Conservation (phyloP, 2,329 filamentous ascomycete species). For the Chaetomium strumarium region DNA sequence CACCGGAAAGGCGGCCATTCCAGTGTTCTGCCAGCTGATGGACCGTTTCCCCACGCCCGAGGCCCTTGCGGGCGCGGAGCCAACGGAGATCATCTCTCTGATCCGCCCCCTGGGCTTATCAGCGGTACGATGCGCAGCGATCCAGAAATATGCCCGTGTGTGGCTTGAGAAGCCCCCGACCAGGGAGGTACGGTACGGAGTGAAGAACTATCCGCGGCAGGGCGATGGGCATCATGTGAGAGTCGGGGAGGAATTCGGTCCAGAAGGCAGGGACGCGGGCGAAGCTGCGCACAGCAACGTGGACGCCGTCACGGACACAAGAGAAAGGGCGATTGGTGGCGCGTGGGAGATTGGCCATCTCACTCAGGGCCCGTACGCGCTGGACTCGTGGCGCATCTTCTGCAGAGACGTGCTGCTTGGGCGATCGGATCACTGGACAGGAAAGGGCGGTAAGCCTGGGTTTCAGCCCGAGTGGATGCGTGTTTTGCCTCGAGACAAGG, state of each 20-base stretch:
- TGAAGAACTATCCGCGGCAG: conserved; percentile 40
- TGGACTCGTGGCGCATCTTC: conserved; percentile 92
- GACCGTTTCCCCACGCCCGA: conserved; percentile 60
- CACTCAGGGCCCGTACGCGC: conserved; percentile 73
- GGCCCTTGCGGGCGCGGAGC: conserved; percentile 52
- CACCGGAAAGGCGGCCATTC: conserved; percentile 65
- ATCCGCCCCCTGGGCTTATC: conserved; percentile 69
- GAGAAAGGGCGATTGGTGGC: conserved; percentile 26
- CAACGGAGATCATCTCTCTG: conserved; percentile 48
- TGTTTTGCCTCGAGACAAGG: conserved; percentile 77
- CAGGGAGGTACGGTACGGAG: conserved; percentile 48
- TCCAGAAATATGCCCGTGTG: conserved; percentile 62
- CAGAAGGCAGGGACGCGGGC: conserved; percentile 25
- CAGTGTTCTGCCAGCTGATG: conserved; percentile 65
- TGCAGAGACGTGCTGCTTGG: conserved; percentile 73
- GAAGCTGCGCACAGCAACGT: conserved; percentile 17
- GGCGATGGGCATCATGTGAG: conserved; percentile 29
- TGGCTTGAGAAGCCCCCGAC: conserved; percentile 63
- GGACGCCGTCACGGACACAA: conserved; percentile 21
- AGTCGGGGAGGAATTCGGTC: conserved; percentile 25
- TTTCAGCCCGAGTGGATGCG: conserved; percentile 90
- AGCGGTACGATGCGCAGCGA: conserved; percentile 57
- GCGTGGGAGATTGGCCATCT: conserved; percentile 84
- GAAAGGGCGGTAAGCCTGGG: conserved; percentile 41
- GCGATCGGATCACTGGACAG: conserved; percentile 60